These are phyloP conservation scores for Sanghuangporus weigelae DNA, from an alignment of 1,284 basidiomycete species.

Conservation along the genomic window DNA sequence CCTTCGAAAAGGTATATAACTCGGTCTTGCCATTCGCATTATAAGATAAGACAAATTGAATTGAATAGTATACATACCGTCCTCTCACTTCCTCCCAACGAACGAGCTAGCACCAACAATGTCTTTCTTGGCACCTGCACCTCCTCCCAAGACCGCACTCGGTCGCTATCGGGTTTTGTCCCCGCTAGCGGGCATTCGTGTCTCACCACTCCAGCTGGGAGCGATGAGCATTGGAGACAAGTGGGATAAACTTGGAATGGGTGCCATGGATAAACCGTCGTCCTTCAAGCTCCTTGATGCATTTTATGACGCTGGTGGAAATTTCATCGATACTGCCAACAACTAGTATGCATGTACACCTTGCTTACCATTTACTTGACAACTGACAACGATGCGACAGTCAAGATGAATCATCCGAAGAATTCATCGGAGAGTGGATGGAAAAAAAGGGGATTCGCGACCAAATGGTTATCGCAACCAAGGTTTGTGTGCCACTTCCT, in stretches of 20 bases:
- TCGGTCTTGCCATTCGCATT: too few relatives aligned
- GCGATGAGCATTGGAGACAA: conserved; percentile 42
- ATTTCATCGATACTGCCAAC: conserved; percentile 22
- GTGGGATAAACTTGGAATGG: conserved; percentile 24
- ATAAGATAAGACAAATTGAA: too few relatives aligned
- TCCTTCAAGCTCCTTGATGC: conserved; percentile 23
- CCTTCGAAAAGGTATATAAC: too few relatives aligned
- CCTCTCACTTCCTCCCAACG: too few relatives aligned
- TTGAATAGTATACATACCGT: too few relatives aligned
- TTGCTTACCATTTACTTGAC: neutral
- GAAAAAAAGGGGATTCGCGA: conserved; percentile 30
- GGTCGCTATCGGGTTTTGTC: conserved; percentile 14
- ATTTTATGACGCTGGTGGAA: conserved; percentile 21
- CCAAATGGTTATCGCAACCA: conserved; percentile 35
- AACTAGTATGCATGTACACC: conserved; percentile 14
- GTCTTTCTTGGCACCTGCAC: conserved; percentile 3
- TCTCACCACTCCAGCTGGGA: conserved; percentile 45
- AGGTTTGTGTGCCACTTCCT: conserved; percentile 5
- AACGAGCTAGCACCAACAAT: neutral
- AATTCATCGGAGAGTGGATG: conserved; percentile 35
- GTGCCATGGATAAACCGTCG: conserved; percentile 13
- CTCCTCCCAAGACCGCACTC: neutral
- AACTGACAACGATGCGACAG: neutral
- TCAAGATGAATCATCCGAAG: conserved; percentile 20
- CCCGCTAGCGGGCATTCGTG: conserved; percentile 12